phyloP scores from a whole-genome alignment of 805 yeast genomes.

The Saturnispora quitensis region DNA sequence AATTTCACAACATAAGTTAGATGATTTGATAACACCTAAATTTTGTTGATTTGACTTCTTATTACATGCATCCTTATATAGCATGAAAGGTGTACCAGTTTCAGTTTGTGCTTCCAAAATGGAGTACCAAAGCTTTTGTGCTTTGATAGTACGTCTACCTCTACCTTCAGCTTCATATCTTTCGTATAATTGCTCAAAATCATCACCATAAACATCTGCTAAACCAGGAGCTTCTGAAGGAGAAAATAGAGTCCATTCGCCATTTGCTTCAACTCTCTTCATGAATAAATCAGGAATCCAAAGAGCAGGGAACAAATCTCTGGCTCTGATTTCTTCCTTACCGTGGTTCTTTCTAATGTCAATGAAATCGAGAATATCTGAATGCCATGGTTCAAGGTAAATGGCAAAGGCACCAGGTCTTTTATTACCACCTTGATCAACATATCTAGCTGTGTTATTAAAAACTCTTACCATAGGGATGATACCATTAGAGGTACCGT shows the following conservation, averaged over 20 bases:
- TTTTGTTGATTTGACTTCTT: constrained; percentile 51
- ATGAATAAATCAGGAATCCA: constrained; percentile 58
- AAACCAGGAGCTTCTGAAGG: constrained; percentile 53
- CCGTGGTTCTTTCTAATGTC: constrained; percentile 57
- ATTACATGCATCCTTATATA: constrained; percentile 56
- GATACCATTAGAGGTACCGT: constrained; percentile 54
- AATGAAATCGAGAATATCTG: constrained; percentile 49
- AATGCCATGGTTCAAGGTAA: constrained; percentile 56
- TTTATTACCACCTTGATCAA: constrained; percentile 59
- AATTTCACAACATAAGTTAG: constrained; percentile 55
- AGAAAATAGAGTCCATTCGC: constrained; percentile 50
- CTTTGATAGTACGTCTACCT: constrained; percentile 42
- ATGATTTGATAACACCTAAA: constrained; percentile 50
- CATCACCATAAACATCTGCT: constrained; percentile 46
- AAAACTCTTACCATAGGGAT: constrained; percentile 57
- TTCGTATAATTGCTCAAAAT: constrained; percentile 43
- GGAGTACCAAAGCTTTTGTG: constrained; percentile 54
- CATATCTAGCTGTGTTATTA: constrained; percentile 55
- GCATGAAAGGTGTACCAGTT: constrained; percentile 58
- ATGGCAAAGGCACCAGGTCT: constrained; percentile 58
- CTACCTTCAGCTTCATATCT: constrained; percentile 43
- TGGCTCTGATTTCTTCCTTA: constrained; percentile 53
- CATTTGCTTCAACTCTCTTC: constrained; percentile 49
- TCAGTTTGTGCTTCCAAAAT: constrained; percentile 56
- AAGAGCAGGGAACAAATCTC: constrained; percentile 54